These are phyloP conservation scores for Colletotrichum lupini DNA, from an alignment of 2,329 filamentous ascomycete genomes.

Conservation along the genomic window DNA sequence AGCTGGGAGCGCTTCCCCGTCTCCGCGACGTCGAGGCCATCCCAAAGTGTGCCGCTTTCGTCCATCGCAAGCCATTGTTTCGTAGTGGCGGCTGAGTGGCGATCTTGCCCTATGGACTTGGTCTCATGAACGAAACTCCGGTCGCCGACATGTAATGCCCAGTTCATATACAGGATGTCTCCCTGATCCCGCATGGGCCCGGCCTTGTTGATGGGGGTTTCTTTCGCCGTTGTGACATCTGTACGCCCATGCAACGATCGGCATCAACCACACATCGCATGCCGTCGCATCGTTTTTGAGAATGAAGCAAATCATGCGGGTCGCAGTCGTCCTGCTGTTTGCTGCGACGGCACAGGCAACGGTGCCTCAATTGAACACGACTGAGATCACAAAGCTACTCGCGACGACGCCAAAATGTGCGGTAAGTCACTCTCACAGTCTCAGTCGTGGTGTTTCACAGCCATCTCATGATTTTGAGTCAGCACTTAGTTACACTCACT, in stretches of 20 bases:
- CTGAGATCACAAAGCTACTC: background rate
- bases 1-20: background rate
- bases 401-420: slow-evolving; percentile 21
- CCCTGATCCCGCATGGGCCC: background rate
- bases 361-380: background rate
- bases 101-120: too few species aligned
- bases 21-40: background rate
- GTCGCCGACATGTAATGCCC: background rate
- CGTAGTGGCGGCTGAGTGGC: slow-evolving; percentile 4
- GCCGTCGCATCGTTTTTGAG: background rate
- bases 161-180: background rate
- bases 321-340: background rate
- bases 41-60: slow-evolving; percentile 3
- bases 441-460: background rate
- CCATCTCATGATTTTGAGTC: background rate
- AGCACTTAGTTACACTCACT: background rate
- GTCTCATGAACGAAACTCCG: too few species aligned
- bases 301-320: background rate
- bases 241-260: background rate
- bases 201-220: background rate
- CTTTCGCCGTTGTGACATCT: background rate
- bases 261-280: background rate
- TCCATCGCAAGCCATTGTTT: background rate
- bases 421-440: background rate
- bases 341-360: background rate